Percentiles rank a stretch among this genome's conserved stretches.
phyloP scores from a whole-genome alignment of 108 stramenopile genomes.

The Pseudonitzschia pungens region DNA sequence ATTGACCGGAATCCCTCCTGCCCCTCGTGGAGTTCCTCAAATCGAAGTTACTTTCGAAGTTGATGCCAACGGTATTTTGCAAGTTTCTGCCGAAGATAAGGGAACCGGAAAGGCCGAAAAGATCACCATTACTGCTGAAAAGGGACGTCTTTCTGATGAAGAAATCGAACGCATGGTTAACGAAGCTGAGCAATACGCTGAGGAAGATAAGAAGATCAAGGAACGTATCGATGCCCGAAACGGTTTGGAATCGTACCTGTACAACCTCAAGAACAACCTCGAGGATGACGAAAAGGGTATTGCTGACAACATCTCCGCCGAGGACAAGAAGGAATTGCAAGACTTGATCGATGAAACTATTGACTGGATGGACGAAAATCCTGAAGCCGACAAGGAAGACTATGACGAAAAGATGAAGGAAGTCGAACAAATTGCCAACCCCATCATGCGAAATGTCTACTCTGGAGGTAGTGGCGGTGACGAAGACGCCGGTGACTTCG shows the following conservation, averaged over 20 bases:
- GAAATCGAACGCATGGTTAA: slow-evolving; percentile 96
- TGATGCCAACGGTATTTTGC: slow-evolving; percentile 93
- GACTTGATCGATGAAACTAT: slow-evolving; percentile 86
- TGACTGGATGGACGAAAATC: slow-evolving; percentile 97
- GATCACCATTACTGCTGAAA: slow-evolving; percentile 94
- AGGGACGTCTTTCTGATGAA: slow-evolving; percentile 93
- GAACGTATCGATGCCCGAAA: slow-evolving; percentile 93
- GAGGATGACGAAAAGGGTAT: slow-evolving; percentile 69
- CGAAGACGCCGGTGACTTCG: slow-evolving; percentile 56
- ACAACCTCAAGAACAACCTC: slow-evolving; percentile 95
- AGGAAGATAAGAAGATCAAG: slow-evolving; percentile 87
- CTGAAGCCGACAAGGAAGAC: slow-evolving; percentile 92
- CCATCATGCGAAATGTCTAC: slow-evolving; percentile 92
- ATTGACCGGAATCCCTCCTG: slow-evolving; percentile 91
- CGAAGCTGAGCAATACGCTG: slow-evolving; percentile 93
- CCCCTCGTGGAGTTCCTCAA: slow-evolving; percentile 92
- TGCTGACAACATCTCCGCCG: slow-evolving; percentile 77
- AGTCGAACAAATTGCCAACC: slow-evolving; percentile 91
- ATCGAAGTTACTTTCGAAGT: slow-evolving; percentile 93
- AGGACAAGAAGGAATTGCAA: slow-evolving; percentile 93
- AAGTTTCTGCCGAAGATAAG: slow-evolving; percentile 91
- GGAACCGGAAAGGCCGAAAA: slow-evolving; percentile 89
- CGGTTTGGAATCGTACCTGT: slow-evolving; percentile 92
- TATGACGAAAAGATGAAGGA: slow-evolving; percentile 94
- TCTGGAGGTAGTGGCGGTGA: slow-evolving; percentile 72